Base-by-base conservation (phyloP, 192 early-diverging fungal genomes). In the Rhizophagus prolifer region DNA sequence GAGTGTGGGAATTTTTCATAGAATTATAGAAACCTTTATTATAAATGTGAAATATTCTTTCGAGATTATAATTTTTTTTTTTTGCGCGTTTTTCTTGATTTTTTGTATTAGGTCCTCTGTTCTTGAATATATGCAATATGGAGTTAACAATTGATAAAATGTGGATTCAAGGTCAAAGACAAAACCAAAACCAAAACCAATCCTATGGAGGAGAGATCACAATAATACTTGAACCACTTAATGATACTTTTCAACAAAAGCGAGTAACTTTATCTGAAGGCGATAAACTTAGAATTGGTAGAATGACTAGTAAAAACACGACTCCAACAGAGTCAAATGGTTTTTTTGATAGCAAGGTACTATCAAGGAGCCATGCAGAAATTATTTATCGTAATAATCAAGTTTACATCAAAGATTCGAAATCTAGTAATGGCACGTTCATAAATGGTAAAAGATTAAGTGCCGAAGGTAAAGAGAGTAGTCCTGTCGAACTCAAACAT, bases 381-480 rank as follows among this genome's bases (percentile, higher is more conserved):
- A 80, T 95, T 16, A 66, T 21, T 66, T 34, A 21, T 19, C 25
- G 26, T 66, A 68, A 30, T 23, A 5, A 47, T 23, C 64, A 93
- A 90, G 86, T 92, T 3, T 91, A 74, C 75, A 90, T 94, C 61
- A 87, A 89, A 34, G 94, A 95, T 78, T 84, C 91, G 23, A 90
- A 90, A 74, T 93, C 91, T 3, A 90, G 88, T 73, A 95, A 95
- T 77, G 94, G 94, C 19, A 95, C 94, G 0, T 95, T 94, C 79
- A 72, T 95, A 26, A 94, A 95, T 78, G 89, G 87, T 16, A 80
- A 83, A 19, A 81, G 94, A 64, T 80, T 95, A 25, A 89, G 88
- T 46, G 86, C 88, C 5, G 94, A 94, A 79, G 84, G 85, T 63
- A 77, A 82, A 23, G 86, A 89, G 75, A 89, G 88, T 77, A 85